Evolutionary conservation across 768 basidiomycete genomes (phyloP), one percentile per base, ranked within the genome.

Genomic region (Hygrocybe punicea): DNA sequence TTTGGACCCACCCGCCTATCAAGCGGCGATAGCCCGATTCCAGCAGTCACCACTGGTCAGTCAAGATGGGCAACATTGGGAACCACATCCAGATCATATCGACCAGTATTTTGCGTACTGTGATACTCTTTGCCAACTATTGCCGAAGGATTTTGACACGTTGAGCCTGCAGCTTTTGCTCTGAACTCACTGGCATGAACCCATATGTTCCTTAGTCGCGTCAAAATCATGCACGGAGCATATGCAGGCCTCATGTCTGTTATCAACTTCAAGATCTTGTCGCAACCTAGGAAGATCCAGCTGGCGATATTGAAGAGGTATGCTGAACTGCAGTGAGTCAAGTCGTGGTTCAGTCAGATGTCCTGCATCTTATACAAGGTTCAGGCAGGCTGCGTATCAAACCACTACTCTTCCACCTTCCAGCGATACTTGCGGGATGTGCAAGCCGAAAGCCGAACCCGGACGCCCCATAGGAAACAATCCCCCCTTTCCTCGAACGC

Each of bases 11-110:
- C 53, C 45, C 54, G 50, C 25, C 4, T 56, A 56, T 19, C 45
- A 56, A 34, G 58, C 55, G 49, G 58, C 58, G 21, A 55, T 59
- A 46, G 54, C 54, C 24, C 3, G 49, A 56, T 6, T 59, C 45
- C 45, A 59, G 47, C 14, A 59, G 55, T 56, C 55, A 56, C 55
- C 58, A 10, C 36, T 56, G 10, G 21, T 59, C 23, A 35, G 55
- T 19, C 35, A 58, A 58, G 47, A 25, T 25, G 55, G 55, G 7
- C 49, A 51, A 51, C 21, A 24, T 23, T 51, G 49, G 49, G 55
- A 34, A 11, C 21, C 55, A 33, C 50, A 47, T 51, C 47, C 29
- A 49, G 55, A 56, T 23, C 45, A 51, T 17, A 47, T 56, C n/a
- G 55, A 56, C 13, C 6, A 56, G 24, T 56, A 56, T 56, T 45